A percentile compares a stretch with the other conserved stretches of the same genome.
phyloP scores from a whole-genome alignment of 2,329 filamentous ascomycete genomes.

The Ramularia collo-cygni region DNA sequence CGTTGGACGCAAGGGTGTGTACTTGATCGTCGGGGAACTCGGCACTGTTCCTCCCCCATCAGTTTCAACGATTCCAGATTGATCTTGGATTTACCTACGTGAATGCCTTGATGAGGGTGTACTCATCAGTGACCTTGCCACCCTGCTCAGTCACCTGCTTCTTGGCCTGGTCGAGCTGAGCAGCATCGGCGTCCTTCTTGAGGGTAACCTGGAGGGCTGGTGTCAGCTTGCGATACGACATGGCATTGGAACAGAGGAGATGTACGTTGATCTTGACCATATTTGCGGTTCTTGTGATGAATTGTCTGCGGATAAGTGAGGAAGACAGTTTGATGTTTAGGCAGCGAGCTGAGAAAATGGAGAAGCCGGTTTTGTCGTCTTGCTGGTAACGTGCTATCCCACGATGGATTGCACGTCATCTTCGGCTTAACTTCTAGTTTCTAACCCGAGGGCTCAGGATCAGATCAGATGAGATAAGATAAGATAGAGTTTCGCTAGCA shows the following conservation, averaged over 20 bases:
- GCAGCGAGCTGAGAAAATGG: too few relatives aligned
- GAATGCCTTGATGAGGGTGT: conserved; percentile 84
- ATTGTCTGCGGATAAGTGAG: too few relatives aligned
- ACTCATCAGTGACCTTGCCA: conserved; percentile 78
- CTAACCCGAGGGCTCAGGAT: too few relatives aligned
- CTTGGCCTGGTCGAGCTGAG: conserved; percentile 71
- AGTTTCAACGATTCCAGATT: not conserved
- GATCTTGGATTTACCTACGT: conserved; percentile 54
- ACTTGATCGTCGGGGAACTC: conserved; percentile 63
- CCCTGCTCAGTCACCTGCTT: conserved; percentile 66
- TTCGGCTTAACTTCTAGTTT: too few relatives aligned
- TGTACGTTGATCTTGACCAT: conserved; percentile 29
- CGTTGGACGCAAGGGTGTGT: conserved; percentile 57
- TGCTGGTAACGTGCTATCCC: too few relatives aligned
- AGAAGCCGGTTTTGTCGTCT: too few relatives aligned
- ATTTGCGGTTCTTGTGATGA: conserved; percentile 2
- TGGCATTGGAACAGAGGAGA: conserved; percentile 1
- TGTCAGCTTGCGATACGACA: not conserved
- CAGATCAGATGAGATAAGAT: too few relatives aligned
- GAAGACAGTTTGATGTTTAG: too few relatives aligned
- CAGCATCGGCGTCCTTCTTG: conserved; percentile 58
- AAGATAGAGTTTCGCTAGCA: too few relatives aligned
- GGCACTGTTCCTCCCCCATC: conserved; percentile 50
- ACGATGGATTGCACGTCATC: too few relatives aligned
- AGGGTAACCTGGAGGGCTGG: conserved; percentile 60